These are phyloP conservation scores for Paramecium bursaria DNA, from an alignment of 73 alveolate species.

Conservation along the genomic window DNA sequence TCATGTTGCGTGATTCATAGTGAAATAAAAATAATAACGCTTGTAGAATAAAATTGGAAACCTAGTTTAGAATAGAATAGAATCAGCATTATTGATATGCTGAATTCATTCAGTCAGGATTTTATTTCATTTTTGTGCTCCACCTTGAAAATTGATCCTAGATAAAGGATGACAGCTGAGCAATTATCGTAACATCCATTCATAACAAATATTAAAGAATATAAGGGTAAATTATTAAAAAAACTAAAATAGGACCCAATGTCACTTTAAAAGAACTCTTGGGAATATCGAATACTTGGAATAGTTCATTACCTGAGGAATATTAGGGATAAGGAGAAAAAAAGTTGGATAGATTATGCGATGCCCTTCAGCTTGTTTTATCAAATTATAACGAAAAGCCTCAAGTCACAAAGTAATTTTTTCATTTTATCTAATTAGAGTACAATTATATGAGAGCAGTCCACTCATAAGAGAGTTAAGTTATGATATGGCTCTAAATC, in stretches of 20 bases:
- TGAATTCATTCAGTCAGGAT: constrained; percentile 28
- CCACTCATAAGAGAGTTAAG: constrained; percentile 38
- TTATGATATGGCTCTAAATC: constrained; percentile 51
- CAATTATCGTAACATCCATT: constrained; percentile 14
- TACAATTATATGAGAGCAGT: constrained; percentile 42
- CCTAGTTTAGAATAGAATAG: background rate
- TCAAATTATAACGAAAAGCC: constrained; percentile 46
- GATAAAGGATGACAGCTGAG: constrained; percentile 1
- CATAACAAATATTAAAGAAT: constrained; percentile 18
- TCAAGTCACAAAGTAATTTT: background rate
- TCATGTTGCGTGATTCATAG: constrained; percentile 53
- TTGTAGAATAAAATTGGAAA: constrained; percentile 36
- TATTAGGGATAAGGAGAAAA: constrained; percentile 49
- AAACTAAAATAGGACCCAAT: constrained; percentile 33
- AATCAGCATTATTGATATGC: background rate
- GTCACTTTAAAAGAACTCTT: constrained; percentile 35
- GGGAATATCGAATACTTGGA: constrained; percentile 29
- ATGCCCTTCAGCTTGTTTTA: constrained; percentile 16
- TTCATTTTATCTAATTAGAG: background rate
- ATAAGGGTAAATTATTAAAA: constrained; percentile 6
- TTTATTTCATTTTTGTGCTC: constrained; percentile 8
- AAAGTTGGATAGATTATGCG: constrained; percentile 54
- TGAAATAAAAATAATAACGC: background rate
- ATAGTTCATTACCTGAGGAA: constrained; percentile 32
- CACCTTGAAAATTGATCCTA: constrained; percentile 31